Percentiles rank a stretch among this genome's conserved stretches.
Conservation (phyloP, 805 yeast genomes). For the Ogataea degrootiae region DNA sequence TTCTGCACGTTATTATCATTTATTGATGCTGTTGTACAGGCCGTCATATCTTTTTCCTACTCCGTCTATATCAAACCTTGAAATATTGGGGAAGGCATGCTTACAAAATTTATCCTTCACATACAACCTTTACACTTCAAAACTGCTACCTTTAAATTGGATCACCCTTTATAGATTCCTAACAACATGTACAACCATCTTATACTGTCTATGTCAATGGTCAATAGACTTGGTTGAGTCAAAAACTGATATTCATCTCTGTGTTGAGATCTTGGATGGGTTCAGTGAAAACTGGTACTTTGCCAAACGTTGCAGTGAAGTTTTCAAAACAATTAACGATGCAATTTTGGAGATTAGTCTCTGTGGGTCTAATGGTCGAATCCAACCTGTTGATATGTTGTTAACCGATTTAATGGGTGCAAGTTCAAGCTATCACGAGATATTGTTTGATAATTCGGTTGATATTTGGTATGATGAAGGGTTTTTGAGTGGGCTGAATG, state of each 20-base stretch:
- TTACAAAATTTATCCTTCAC: conserved; percentile 42
- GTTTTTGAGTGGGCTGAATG: conserved; percentile 3
- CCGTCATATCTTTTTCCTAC: conserved; percentile 46
- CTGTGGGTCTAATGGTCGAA: conserved; percentile 30
- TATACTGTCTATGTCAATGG: conserved; percentile 44
- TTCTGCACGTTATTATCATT: conserved; percentile 40
- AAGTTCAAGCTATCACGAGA: conserved; percentile 38
- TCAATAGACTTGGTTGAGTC: conserved; percentile 41
- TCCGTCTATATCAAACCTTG: conserved; percentile 36
- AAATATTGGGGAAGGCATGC: conserved; percentile 41
- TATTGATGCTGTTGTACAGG: conserved; percentile 42
- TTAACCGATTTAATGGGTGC: conserved; percentile 40
- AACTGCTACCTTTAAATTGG: conserved; percentile 46
- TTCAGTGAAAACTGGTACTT: conserved; percentile 45
- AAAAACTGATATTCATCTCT: conserved; percentile 41
- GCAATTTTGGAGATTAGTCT: conserved; percentile 41
- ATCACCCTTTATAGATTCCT: conserved; percentile 42
- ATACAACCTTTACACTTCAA: conserved; percentile 40
- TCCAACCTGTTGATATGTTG: conserved; percentile 36
- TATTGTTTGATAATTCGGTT: conserved; percentile 41
- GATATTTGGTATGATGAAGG: conserved; percentile 40
- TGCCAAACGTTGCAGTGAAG: conserved; percentile 40
- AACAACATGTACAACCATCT: conserved; percentile 42
- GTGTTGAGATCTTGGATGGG: conserved; percentile 41
- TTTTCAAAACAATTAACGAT: conserved; percentile 39